phyloP scores from a whole-genome alignment of 2,329 filamentous ascomycete species.

The Coniella lustricola region DNA sequence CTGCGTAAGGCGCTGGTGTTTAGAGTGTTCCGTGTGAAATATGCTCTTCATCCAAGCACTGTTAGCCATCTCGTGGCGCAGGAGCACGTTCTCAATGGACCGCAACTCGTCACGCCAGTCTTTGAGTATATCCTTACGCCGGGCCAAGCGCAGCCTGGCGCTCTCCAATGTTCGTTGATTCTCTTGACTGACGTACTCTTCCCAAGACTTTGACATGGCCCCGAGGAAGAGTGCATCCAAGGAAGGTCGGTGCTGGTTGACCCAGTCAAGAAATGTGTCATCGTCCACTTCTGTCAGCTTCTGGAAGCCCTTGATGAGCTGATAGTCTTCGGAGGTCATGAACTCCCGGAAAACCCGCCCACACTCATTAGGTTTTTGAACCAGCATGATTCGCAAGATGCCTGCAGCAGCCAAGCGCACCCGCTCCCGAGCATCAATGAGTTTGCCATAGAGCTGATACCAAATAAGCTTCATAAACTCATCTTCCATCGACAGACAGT shows the following conservation, averaged over 20 bases:
- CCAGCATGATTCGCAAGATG: slow-evolving; percentile 84
- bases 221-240: slow-evolving; percentile 79
- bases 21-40: slow-evolving; percentile 83
- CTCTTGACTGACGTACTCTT: slow-evolving; percentile 75
- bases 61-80: slow-evolving; percentile 80
- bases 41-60: slow-evolving; percentile 94
- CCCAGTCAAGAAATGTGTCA: slow-evolving; percentile 79
- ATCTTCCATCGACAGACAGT: slow-evolving; percentile 69
- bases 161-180: slow-evolving; percentile 75
- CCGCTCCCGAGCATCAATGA: slow-evolving; percentile 61
- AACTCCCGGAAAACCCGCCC: slow-evolving; percentile 65
- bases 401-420: slow-evolving; percentile 73
- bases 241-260: slow-evolving; percentile 71
- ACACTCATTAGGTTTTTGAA: slow-evolving; percentile 85
- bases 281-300: slow-evolving; percentile 85
- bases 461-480: slow-evolving; percentile 79
- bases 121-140: slow-evolving; percentile 74
- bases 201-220: slow-evolving; percentile 75
- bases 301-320: slow-evolving; percentile 70
- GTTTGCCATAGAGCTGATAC: slow-evolving; percentile 86
- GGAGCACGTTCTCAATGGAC: slow-evolving; percentile 62
- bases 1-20: slow-evolving; percentile 80
- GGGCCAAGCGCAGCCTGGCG: slow-evolving; percentile 60
- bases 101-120: slow-evolving; percentile 69
- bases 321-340: slow-evolving; percentile 42